Evolutionary conservation across 169 alveolate genomes (phyloP).

Genomic region (Plasmodium falciparum): DNA sequence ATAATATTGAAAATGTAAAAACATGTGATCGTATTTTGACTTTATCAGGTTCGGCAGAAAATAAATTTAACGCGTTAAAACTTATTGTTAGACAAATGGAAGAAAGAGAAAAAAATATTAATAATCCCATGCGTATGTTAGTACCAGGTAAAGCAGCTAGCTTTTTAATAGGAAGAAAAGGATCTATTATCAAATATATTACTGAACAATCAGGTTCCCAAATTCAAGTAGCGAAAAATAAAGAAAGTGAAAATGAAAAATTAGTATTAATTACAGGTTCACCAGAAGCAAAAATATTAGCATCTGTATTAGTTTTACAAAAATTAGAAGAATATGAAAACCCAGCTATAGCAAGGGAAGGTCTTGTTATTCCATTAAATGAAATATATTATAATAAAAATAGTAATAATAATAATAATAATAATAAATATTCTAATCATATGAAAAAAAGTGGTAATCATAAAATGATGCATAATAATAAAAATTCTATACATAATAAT

Average conservation of each 20-base stretch:
- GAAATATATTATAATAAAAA: conserved; percentile 8
- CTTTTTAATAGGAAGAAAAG: conserved; percentile 69
- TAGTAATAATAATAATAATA: not conserved
- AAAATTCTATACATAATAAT: conserved; percentile 5
- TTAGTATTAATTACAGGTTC: conserved; percentile 68
- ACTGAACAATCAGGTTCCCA: conserved; percentile 74
- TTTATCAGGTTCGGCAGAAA: conserved; percentile 71
- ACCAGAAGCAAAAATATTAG: conserved; percentile 67
- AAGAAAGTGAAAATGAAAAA: conserved; percentile 75
- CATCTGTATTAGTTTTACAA: conserved; percentile 54
- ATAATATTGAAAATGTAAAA: conserved; percentile 68
- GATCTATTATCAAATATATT: conserved; percentile 58
- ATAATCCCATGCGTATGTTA: conserved; percentile 71
- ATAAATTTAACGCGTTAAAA: conserved; percentile 69
- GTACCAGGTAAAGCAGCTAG: conserved; percentile 77
- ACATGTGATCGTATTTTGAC: conserved; percentile 73
- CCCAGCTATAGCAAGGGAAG: conserved; percentile 63
- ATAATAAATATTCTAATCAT: conserved; percentile 9
- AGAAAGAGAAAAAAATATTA: conserved; percentile 72
- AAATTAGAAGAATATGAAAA: conserved; percentile 74
- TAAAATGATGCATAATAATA: conserved; percentile 11
- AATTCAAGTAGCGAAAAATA: conserved; percentile 74
- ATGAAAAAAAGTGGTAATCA: not conserved
- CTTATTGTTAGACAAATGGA: conserved; percentile 73
- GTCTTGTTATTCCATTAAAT: conserved; percentile 62